phyloP scores from a whole-genome alignment of 106 monocot species.

The Platanthera zijinensis region DNA sequence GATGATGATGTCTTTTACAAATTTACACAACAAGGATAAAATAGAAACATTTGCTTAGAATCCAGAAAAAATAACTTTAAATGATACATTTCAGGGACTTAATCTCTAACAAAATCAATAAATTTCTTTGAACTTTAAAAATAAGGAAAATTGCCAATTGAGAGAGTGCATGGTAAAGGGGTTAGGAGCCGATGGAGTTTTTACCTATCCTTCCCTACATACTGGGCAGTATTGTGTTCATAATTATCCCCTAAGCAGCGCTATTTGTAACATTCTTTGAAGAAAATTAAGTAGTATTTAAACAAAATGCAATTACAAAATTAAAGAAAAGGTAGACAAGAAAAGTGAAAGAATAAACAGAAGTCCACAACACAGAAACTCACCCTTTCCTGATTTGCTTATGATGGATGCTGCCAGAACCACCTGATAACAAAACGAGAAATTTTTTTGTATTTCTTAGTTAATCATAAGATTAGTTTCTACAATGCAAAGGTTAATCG shows the following conservation, averaged over 20 bases:
- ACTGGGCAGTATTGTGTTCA: neutral
- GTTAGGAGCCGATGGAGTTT: too few relatives aligned
- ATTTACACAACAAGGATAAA: too few relatives aligned
- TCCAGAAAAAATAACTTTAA: too few relatives aligned
- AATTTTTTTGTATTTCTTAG: neutral
- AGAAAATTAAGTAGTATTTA: neutral
- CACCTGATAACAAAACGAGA: conserved; percentile 10
- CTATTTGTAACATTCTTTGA: neutral
- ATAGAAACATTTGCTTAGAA: too few relatives aligned
- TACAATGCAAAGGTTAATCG: neutral
- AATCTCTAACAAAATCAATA: too few relatives aligned
- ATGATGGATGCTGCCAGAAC: conserved; percentile 27
- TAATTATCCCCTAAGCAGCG: neutral
- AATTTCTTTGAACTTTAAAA: too few relatives aligned
- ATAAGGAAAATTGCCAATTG: too few relatives aligned
- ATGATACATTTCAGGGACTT: too few relatives aligned
- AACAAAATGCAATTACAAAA: neutral
- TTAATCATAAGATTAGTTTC: neutral
- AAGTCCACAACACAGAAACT: neutral
- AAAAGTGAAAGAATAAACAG: neutral
- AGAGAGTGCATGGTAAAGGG: too few relatives aligned
- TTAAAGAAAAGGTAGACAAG: neutral
- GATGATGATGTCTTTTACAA: too few relatives aligned
- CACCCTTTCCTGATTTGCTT: conserved; percentile 21
- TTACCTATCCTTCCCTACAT: neutral